A percentile compares a stretch with the other conserved stretches of the same genome.
Evolutionary conservation across 192 early-diverging fungal species (phyloP).

Genomic region (Mortierella claussenii): DNA sequence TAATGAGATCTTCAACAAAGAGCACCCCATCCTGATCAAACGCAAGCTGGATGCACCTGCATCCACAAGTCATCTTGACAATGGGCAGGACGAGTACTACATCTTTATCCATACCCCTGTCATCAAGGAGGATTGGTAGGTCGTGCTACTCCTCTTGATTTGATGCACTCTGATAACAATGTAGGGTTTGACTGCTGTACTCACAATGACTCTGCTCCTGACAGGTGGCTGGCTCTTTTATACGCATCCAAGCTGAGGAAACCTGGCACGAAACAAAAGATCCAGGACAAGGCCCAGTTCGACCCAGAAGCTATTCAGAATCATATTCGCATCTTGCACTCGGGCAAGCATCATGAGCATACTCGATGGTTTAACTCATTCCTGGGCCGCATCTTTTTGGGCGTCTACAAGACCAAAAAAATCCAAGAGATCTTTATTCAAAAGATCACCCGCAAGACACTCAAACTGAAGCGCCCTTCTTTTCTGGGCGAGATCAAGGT

Average conservation of each 20-base stretch:
- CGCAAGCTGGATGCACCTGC: constrained; percentile 26
- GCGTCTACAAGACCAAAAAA: constrained; percentile 72
- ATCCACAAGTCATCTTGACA: constrained; percentile 22
- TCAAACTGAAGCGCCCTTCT: constrained; percentile 72
- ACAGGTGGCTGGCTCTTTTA: constrained; percentile 36
- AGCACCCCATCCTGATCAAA: constrained; percentile 62
- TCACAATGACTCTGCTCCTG: too few relatives aligned
- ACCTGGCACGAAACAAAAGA: constrained; percentile 51
- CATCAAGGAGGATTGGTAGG: constrained; percentile 95
- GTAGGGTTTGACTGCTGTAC: too few relatives aligned
- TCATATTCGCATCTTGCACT: constrained; percentile 57
- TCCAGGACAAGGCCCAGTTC: constrained; percentile 54
- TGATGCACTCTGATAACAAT: too few relatives aligned
- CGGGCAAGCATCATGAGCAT: constrained; percentile 60
- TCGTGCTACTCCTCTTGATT: too few relatives aligned
- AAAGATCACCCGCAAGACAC: constrained; percentile 74
- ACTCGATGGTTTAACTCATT: constrained; percentile 86
- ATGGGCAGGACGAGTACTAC: constrained; percentile 59
- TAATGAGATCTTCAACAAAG: constrained; percentile 69
- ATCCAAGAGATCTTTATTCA: constrained; percentile 70
- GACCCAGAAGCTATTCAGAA: constrained; percentile 43
- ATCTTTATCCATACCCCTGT: constrained; percentile 69
- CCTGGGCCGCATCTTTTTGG: constrained; percentile 83
- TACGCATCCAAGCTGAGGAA: constrained; percentile 45
- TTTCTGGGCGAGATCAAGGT: constrained; percentile 88